These are phyloP conservation scores for Corynascus novoguineensis DNA, from an alignment of 495 filamentous ascomycete genomes.

Conservation along the genomic window DNA sequence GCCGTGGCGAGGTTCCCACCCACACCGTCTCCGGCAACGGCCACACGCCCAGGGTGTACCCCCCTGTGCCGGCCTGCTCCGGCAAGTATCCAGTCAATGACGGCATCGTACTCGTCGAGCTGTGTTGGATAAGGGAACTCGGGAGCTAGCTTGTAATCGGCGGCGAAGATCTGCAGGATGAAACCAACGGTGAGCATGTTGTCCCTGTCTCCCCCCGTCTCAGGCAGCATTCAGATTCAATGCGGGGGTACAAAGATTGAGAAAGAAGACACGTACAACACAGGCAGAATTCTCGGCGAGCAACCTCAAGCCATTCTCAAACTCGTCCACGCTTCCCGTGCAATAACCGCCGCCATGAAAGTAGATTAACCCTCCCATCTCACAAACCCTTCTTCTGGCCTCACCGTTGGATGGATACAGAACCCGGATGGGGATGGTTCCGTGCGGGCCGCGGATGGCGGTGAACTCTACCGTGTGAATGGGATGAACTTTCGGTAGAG, in stretches of 20 bases:
- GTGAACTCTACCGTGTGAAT: slow-evolving; percentile 33
- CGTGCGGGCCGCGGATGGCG: slow-evolving; percentile 34
- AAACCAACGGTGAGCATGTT: background rate
- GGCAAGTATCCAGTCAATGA: slow-evolving; percentile 27
- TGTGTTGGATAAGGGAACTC: slow-evolving; percentile 36
- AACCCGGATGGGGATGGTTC: slow-evolving; percentile 31
- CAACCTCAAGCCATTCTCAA: slow-evolving; percentile 34
- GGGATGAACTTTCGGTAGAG: slow-evolving; percentile 15
- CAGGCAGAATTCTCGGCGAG: slow-evolving; percentile 24
- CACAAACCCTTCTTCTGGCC: slow-evolving; percentile 1
- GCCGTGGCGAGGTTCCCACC: slow-evolving; percentile 38
- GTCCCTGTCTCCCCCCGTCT: background rate
- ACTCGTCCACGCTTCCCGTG: slow-evolving; percentile 35
- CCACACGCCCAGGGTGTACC: slow-evolving; percentile 24
- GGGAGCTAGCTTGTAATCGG: slow-evolving; percentile 37
- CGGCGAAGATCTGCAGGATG: slow-evolving; percentile 19
- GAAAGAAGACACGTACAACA: too few species aligned
- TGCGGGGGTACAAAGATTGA: too few species aligned
- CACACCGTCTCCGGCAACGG: slow-evolving; percentile 32
- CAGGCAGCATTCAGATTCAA: too few species aligned
- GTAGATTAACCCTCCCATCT: slow-evolving; percentile 30
- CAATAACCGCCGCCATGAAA: slow-evolving; percentile 42
- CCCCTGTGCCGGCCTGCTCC: slow-evolving; percentile 19
- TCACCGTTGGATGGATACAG: slow-evolving; percentile 26
- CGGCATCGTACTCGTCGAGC: slow-evolving; percentile 31